Conservation (phyloP, 805 yeast species). For the Blastobotrys americana region DNA sequence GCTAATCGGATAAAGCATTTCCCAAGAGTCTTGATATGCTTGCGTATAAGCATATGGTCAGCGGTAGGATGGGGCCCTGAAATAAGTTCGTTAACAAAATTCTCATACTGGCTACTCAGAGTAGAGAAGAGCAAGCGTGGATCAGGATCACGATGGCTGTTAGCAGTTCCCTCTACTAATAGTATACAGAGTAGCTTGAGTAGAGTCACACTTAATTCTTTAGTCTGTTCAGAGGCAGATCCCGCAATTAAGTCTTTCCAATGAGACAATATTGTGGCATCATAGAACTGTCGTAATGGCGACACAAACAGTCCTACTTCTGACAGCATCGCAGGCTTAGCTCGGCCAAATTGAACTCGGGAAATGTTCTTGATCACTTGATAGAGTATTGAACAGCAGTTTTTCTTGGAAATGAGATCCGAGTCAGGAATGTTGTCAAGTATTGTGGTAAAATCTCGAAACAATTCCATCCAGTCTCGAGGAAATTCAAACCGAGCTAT, state of each 20-base stretch:
- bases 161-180: constrained; percentile 67
- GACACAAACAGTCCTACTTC: background rate
- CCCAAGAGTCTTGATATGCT: constrained; percentile 65
- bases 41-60: constrained; percentile 39
- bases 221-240: background rate
- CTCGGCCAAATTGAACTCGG: constrained; percentile 74
- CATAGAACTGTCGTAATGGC: constrained; percentile 53
- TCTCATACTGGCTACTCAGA: constrained; percentile 37
- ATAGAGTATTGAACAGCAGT: constrained; percentile 59
- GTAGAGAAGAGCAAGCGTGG: constrained; percentile 54
- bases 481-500: constrained; percentile 85
- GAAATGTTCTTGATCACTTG: constrained; percentile 72
- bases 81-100: constrained; percentile 33
- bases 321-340: constrained; percentile 64
- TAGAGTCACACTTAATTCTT: background rate
- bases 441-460: constrained; percentile 44
- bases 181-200: constrained; percentile 62
- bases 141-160: constrained; percentile 52
- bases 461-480: constrained; percentile 71
- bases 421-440: constrained; percentile 39
- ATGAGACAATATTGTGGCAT: constrained; percentile 33
- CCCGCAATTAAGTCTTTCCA: background rate
- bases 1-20: constrained; percentile 62
- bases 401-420: constrained; percentile 43
- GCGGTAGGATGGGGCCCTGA: background rate